phyloP scores from a whole-genome alignment of 2,329 filamentous ascomycete species.

The Grosmannia clavigera region DNA sequence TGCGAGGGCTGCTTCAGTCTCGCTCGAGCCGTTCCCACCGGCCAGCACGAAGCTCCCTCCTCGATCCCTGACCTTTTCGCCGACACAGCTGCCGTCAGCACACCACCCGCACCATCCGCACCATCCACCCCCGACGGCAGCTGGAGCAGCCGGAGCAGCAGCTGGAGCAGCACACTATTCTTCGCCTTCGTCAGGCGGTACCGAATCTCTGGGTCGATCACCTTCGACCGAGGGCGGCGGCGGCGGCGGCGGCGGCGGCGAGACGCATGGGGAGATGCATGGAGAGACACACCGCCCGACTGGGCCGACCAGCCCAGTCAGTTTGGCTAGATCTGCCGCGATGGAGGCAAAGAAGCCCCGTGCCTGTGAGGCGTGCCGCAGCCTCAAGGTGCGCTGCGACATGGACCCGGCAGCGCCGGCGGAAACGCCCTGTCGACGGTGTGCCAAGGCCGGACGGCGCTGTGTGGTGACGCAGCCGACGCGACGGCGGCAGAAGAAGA shows the following conservation, averaged over 20 bases:
- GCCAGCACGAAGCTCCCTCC: background rate
- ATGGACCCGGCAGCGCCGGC: constrained; percentile 46
- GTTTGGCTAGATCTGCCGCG: background rate
- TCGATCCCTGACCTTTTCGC: background rate
- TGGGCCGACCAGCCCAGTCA: background rate
- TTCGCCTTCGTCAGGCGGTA: background rate
- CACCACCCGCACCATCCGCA: background rate
- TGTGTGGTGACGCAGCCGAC: constrained; percentile 66
- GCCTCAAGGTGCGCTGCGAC: constrained; percentile 76
- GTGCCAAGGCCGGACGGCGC: constrained; percentile 63
- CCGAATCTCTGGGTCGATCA: constrained; percentile 5
- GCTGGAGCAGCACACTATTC: background rate
- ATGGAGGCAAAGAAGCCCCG: constrained; percentile 52
- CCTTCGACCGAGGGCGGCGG: constrained; percentile 4
- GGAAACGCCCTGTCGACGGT: constrained; percentile 59
- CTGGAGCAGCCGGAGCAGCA: background rate
- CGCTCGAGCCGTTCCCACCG: background rate
- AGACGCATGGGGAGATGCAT: background rate
- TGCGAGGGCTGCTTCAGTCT: background rate
- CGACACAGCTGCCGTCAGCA: background rate
- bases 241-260: background rate
- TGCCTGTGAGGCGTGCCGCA: constrained; percentile 64
- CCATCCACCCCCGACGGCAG: background rate
- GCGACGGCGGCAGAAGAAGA: constrained; percentile 81
- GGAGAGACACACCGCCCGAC: background rate